Base-by-base conservation (phyloP, 805 yeast species). In the Pachysolen tannophilus region DNA sequence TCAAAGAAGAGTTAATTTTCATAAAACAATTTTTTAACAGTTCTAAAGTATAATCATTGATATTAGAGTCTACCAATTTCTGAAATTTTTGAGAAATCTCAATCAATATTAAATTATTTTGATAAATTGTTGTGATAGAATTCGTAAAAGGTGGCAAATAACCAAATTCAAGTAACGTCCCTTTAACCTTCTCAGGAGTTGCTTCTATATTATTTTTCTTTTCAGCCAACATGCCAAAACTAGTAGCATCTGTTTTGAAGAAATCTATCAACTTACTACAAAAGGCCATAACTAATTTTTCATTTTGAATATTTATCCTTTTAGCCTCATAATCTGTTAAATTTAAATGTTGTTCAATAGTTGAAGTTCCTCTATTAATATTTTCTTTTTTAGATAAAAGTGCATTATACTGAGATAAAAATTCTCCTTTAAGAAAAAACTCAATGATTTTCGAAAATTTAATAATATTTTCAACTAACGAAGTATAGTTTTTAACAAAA, bases 131-230 rank as follows among this genome's bases (percentile, higher is more conserved):
- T 6, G 34, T 33, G 5, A 82, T 57, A 7, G 81, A 70, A 47
- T 80, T 82, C 1, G 86, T 64, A 35, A 63, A 62, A 1, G 80
- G 78, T 3, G 90, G 88, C 16, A 79, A 49, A 46, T 76, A 78
- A 1, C 79, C 78, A 50, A 61, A 72, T 24, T 56, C 55, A 27
- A 19, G 33, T 8, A 11, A 34, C 25, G 55, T 46, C 2, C 43
- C 43, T 7, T 40, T 48, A 11, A 32, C 18, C 10, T 28, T 16
- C 17, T 26, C 9, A 28, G 28, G n/a, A 10, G 24, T 36, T n/a
- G 17, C 28, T 14, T 30, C 30, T 30, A 26, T 16, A 33, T 25
- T 24, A 30, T 11, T 14, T 11, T 19, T 13, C 10, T 19, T 23
- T 19, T 6, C 14, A 26, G 21, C 17, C 24, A 71, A 42, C 11